These are phyloP conservation scores for Flaveria robusta DNA, from an alignment of 129 eudicot genomes.

Conservation along the genomic window DNA sequence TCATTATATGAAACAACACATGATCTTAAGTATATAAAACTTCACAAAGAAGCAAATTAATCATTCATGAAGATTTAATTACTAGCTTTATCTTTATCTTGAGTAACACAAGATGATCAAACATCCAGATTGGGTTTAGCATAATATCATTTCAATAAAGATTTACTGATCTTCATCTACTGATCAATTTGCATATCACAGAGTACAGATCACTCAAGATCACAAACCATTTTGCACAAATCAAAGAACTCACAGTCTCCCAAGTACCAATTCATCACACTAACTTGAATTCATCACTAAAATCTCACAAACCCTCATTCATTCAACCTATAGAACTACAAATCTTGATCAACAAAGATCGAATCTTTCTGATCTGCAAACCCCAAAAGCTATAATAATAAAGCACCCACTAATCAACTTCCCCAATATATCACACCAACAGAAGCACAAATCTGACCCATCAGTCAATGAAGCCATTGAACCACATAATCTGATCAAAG, in stretches of 20 bases:
- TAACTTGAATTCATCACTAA: not conserved
- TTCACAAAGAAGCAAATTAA: not conserved
- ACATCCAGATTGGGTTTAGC: not conserved
- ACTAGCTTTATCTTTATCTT: not conserved
- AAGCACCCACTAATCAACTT: slow-evolving; percentile 6
- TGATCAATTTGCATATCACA: slow-evolving; percentile 22
- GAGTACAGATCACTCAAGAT: slow-evolving; percentile 19
- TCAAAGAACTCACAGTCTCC: not conserved
- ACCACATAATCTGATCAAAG: not conserved
- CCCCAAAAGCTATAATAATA: slow-evolving; percentile 13
- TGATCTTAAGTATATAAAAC: not conserved
- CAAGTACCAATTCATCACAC: slow-evolving; percentile 4
- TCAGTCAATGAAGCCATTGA: slow-evolving; percentile 1
- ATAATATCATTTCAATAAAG: not conserved
- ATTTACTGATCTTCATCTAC: slow-evolving; percentile 24
- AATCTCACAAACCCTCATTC: slow-evolving; percentile 11
- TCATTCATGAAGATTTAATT: not conserved
- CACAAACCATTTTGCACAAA: slow-evolving; percentile 6
- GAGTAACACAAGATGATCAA: not conserved
- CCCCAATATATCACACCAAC: slow-evolving; percentile 1
- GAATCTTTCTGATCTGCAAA: not conserved
- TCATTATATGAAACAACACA: not conserved
- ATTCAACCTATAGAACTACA: not conserved
- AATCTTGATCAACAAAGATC: slow-evolving; percentile 32
- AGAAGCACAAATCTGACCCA: slow-evolving; percentile 4